Conservation (phyloP, 2,329 filamentous ascomycete genomes). For the Talaromyces pinophilus region DNA sequence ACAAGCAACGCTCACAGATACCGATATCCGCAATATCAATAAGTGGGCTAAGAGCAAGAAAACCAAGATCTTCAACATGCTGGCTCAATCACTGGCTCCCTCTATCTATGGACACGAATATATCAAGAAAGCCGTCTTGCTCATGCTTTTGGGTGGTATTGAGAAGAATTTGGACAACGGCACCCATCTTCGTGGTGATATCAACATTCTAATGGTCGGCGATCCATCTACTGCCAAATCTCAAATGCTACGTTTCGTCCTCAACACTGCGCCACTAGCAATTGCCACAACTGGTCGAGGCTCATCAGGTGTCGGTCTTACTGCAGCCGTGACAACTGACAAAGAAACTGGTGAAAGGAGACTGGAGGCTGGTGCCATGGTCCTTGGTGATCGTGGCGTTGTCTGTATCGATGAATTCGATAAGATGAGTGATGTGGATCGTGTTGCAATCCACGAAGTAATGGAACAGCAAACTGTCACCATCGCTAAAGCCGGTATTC, state of each 20-base stretch:
- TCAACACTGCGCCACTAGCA: constrained; percentile 93
- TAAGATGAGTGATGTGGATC: constrained; percentile 98
- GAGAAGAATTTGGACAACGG: constrained; percentile 99
- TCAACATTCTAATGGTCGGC: constrained; percentile 99
- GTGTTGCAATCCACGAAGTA: constrained; percentile 98
- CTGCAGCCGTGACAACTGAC: constrained; percentile 91
- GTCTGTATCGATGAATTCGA: constrained; percentile 99
- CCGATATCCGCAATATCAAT: constrained; percentile 98
- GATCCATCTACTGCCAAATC: constrained; percentile 98
- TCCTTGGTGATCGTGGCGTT: constrained; percentile 92
- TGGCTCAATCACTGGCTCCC: constrained; percentile 91
- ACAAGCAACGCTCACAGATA: constrained; percentile 88
- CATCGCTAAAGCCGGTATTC: constrained; percentile 97
- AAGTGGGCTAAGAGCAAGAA: constrained; percentile 79
- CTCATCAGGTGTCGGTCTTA: constrained; percentile 96
- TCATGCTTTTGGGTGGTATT: constrained; percentile 93
- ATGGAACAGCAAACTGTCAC: constrained; percentile 99
- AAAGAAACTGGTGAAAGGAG: constrained; percentile 96
- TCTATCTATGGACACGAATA: constrained; percentile 97
- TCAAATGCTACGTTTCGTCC: constrained; percentile 92
- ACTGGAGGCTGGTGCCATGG: constrained; percentile 97
- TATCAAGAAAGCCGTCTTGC: constrained; percentile 94
- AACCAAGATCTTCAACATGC: constrained; percentile 85
- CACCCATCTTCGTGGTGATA: constrained; percentile 95
- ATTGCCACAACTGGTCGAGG: constrained; percentile 97